A percentile compares a stretch with the other conserved stretches of the same genome.
phyloP scores from a whole-genome alignment of 2,329 filamentous ascomycete species.

The Xylariaceae sp. region DNA sequence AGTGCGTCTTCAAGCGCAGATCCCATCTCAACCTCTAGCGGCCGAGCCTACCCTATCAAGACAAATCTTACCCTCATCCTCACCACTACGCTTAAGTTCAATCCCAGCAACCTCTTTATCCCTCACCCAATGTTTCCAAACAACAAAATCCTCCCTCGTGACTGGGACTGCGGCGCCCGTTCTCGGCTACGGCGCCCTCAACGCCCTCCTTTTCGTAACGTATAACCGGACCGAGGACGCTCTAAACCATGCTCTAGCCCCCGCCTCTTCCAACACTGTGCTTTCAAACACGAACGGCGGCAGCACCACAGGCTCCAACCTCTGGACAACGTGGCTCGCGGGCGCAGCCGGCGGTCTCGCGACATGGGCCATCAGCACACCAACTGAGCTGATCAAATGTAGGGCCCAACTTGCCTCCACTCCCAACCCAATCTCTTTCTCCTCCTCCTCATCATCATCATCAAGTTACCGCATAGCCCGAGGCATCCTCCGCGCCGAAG shows the following conservation, averaged over 20 bases:
- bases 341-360: constrained; percentile 83
- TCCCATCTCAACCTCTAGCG: constrained; percentile 39
- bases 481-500: constrained; percentile 62
- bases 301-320: constrained; percentile 42
- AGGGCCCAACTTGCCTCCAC: constrained; percentile 72
- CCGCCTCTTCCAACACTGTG: constrained; percentile 16
- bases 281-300: constrained; percentile 32
- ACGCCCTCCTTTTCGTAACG: constrained; percentile 86
- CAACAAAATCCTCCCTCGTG: constrained; percentile 50
- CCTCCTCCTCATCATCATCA: constrained; percentile 38
- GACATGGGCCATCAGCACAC: constrained; percentile 84
- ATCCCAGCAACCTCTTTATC: neutral
- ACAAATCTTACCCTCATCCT: neutral
- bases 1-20: constrained; percentile 75
- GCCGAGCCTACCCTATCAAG: constrained; percentile 15
- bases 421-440: neutral
- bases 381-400: constrained; percentile 91
- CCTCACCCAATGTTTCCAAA: constrained; percentile 40
- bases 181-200: constrained; percentile 87
- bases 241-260: constrained; percentile 53
- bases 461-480: constrained; percentile 71
- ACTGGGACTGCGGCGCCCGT: constrained; percentile 83
- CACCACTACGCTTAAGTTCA: neutral
- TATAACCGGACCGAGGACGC: constrained; percentile 83
- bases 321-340: constrained; percentile 77